Evolutionary conservation across 495 filamentous ascomycete species (phyloP).

Genomic region (Chaetomium tenue): DNA sequence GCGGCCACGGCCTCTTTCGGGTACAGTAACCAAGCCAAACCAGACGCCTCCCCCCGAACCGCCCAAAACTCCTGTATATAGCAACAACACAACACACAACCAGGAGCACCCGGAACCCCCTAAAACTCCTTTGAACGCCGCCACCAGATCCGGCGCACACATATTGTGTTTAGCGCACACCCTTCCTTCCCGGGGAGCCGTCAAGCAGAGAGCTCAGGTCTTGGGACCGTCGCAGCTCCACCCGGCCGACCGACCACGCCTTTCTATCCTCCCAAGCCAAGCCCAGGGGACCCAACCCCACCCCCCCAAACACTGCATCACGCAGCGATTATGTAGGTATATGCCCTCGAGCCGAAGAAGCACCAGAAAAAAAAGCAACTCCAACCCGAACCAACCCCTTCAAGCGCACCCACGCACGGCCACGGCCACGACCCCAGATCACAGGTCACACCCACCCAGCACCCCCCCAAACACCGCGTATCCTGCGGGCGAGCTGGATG

Average conservation of each 20-base stretch:
- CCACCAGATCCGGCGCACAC: background rate
- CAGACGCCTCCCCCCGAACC: background rate
- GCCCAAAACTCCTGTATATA: conserved; percentile 5
- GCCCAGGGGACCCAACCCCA: background rate
- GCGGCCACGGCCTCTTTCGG: background rate
- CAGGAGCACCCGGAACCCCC: conserved; percentile 1
- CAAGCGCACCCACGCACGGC: too few species aligned
- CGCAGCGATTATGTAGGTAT: conserved; percentile 2
- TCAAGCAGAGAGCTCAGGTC: background rate
- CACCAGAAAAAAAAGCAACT: background rate
- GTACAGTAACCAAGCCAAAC: conserved; percentile 14
- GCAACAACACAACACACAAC: background rate
- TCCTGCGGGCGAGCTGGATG: conserved; percentile 83
- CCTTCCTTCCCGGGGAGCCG: background rate
- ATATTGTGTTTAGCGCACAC: background rate
- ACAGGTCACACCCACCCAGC: conserved; percentile 31
- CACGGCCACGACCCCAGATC: too few species aligned
- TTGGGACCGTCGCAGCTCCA: background rate
- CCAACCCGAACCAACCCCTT: too few species aligned
- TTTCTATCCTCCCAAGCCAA: background rate
- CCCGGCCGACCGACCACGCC: background rate
- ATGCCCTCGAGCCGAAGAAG: too few species aligned
- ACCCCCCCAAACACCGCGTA: conserved; percentile 64
- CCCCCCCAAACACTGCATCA: conserved; percentile 5
- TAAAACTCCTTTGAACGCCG: background rate